Evolutionary conservation across 495 filamentous ascomycete genomes (phyloP).

Genomic region (Evansstolkia leycettana): DNA sequence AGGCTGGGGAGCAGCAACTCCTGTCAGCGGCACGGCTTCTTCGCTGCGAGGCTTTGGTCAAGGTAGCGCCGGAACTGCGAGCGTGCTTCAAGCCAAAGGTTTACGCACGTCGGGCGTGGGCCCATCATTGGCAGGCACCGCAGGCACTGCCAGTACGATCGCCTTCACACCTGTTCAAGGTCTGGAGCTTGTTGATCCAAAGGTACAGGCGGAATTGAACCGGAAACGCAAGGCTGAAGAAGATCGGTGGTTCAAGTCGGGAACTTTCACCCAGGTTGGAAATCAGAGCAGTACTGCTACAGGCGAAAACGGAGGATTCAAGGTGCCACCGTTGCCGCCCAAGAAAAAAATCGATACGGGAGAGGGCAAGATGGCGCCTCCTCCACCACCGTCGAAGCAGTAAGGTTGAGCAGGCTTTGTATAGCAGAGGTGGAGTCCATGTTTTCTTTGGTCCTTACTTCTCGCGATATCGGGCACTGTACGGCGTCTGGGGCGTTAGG

Average conservation of each 20-base stretch:
- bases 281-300: constrained; percentile 19
- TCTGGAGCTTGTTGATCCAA: constrained; percentile 90
- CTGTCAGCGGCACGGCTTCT: constrained; percentile 51
- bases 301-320: constrained; percentile 32
- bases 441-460: constrained; percentile 4
- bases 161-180: constrained; percentile 93
- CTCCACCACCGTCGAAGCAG: constrained; percentile 13
- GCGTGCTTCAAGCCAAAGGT: constrained; percentile 60
- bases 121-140: constrained; percentile 39
- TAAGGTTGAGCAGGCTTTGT: no score
- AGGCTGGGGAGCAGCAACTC: constrained; percentile 76
- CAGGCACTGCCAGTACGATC: constrained; percentile 75
- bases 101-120: constrained; percentile 68
- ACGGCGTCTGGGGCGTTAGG: background rate
- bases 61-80: constrained; percentile 43
- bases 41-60: constrained; percentile 68
- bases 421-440: no score
- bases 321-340: constrained; percentile 35
- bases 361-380: constrained; percentile 32
- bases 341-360: constrained; percentile 33
- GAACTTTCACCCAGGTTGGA: constrained; percentile 87
- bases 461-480: constrained; percentile 3
- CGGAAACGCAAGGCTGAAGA: constrained; percentile 88
- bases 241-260: constrained; percentile 90
- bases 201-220: constrained; percentile 65